Percentiles rank a stretch among this genome's conserved stretches.
phyloP scores from a whole-genome alignment of 2,329 filamentous ascomycete species.

The Bipolaris gigantea region DNA sequence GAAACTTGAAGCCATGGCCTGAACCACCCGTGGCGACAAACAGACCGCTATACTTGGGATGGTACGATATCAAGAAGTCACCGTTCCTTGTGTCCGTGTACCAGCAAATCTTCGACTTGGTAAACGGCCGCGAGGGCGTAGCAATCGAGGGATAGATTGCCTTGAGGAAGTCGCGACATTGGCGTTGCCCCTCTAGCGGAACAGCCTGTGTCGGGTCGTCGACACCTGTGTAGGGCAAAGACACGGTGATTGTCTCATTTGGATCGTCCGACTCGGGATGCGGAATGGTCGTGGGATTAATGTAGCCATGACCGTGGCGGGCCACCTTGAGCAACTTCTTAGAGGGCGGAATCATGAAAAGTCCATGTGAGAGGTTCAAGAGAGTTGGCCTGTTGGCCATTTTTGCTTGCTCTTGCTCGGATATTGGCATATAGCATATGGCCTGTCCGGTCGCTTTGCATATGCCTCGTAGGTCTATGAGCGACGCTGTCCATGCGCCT shows the following conservation, averaged over 20 bases:
- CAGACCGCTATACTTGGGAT: slow-evolving; percentile 54
- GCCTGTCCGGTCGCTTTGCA: slow-evolving; percentile 81
- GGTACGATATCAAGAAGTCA: slow-evolving; percentile 58
- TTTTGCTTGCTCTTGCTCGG: slow-evolving; percentile 66
- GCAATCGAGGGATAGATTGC: slow-evolving; percentile 37
- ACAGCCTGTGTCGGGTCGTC: slow-evolving; percentile 50
- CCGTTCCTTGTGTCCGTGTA: slow-evolving; percentile 61
- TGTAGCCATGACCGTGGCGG: slow-evolving; percentile 55
- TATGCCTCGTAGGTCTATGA: slow-evolving; percentile 77
- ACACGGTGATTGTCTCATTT: slow-evolving; percentile 46
- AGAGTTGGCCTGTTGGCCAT: slow-evolving; percentile 71
- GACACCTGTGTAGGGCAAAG: slow-evolving; percentile 56
- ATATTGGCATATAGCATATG: slow-evolving; percentile 76
- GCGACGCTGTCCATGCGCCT: slow-evolving; percentile 80
- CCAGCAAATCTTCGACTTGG: slow-evolving; percentile 56
- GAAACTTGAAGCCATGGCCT: slow-evolving; percentile 65
- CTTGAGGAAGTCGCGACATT: slow-evolving; percentile 38
- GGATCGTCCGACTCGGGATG: slow-evolving; percentile 49
- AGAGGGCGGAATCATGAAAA: slow-evolving; percentile 73
- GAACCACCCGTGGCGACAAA: slow-evolving; percentile 64
- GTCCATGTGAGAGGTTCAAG: slow-evolving; percentile 69
- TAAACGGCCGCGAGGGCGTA: slow-evolving; percentile 46
- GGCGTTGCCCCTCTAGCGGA: slow-evolving; percentile 37
- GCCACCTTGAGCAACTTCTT: slow-evolving; percentile 52
- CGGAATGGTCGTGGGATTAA: slow-evolving; percentile 51